phyloP scores from a whole-genome alignment of 768 basidiomycete genomes.

The Chiua virens region DNA sequence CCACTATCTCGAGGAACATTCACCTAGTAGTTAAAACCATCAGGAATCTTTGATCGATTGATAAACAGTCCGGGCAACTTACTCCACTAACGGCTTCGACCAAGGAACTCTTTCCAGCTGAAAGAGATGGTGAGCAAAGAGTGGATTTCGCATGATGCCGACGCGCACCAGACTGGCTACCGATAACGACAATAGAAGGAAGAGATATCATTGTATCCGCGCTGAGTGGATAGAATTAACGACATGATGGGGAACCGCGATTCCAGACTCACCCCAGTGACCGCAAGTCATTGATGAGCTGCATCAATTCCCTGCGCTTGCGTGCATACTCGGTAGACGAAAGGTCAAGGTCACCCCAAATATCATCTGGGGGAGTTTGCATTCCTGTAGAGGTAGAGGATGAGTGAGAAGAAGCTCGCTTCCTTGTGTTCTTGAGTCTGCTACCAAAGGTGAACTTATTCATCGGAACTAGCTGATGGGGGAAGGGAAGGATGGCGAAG shows the following conservation, averaged over 20 bases:
- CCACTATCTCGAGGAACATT: constrained; percentile 62
- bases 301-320: constrained; percentile 39
- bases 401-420: not conserved
- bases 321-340: constrained; percentile 40
- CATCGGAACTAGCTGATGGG: constrained; percentile 1
- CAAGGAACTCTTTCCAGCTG: constrained; percentile 61
- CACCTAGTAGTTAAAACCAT: constrained; percentile 37
- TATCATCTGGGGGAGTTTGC: constrained; percentile 13
- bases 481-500: not conserved
- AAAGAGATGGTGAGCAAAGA: not conserved
- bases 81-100: constrained; percentile 60
- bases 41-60: not conserved
- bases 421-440: not conserved
- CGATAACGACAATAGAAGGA: constrained; percentile 57
- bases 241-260: not conserved
- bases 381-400: not conserved
- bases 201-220: constrained; percentile 41
- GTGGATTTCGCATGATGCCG: not conserved
- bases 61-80: constrained; percentile 12
- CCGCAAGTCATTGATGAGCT: constrained; percentile 37
- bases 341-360: constrained; percentile 18
- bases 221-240: constrained; percentile 25
- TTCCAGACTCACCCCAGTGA: constrained; percentile 37
- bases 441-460: not conserved
- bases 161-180: constrained; percentile 51